A percentile compares a stretch with the other conserved stretches of the same genome.
Evolutionary conservation across 1,139 yeast genomes (phyloP).

Genomic region (Yamadazyma songkhlaensis): DNA sequence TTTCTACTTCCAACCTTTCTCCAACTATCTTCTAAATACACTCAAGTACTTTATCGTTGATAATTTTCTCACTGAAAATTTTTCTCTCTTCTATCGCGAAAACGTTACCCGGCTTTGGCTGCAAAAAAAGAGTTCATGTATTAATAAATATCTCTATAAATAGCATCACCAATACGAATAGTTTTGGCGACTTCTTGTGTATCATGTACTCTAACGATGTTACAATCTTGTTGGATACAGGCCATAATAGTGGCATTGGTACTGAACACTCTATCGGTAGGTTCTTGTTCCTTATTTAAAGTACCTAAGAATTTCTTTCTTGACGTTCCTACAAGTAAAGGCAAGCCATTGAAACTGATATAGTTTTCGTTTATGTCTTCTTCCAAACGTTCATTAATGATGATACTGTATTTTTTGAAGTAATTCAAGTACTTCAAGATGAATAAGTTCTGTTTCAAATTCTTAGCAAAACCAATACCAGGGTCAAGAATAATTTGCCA

Average conservation of each 20-base stretch:
- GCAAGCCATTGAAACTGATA: constrained; percentile 48
- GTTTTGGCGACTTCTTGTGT: constrained; percentile 66
- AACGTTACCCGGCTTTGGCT: constrained; percentile 7
- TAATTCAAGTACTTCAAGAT: constrained; percentile 56
- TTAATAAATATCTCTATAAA: constrained; percentile 41
- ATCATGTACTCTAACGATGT: constrained; percentile 89
- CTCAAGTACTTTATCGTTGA: constrained; percentile 1
- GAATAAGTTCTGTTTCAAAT: constrained; percentile 61
- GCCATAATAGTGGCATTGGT: constrained; percentile 78
- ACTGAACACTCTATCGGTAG: constrained; percentile 66
- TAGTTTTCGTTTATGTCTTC: constrained; percentile 23
- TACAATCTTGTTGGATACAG: constrained; percentile 69
- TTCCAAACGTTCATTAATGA: constrained; percentile 22
- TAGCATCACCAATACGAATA: constrained; percentile 70
- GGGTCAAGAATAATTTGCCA: constrained; percentile 96
- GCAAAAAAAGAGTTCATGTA: not conserved
- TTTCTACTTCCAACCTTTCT: constrained; percentile 5
- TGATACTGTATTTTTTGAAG: constrained; percentile 51
- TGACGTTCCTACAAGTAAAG: constrained; percentile 82
- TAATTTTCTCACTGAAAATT: constrained; percentile 4
- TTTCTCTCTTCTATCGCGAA: constrained; percentile 4
- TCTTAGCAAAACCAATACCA: constrained; percentile 92
- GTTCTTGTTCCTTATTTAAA: constrained; percentile 47
- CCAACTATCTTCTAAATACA: constrained; percentile 5
- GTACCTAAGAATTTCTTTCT: constrained; percentile 84